Percentiles rank a stretch among this genome's conserved stretches.
Evolutionary conservation across 768 basidiomycete species (phyloP).

Genomic region (Filobasidium wieringae): DNA sequence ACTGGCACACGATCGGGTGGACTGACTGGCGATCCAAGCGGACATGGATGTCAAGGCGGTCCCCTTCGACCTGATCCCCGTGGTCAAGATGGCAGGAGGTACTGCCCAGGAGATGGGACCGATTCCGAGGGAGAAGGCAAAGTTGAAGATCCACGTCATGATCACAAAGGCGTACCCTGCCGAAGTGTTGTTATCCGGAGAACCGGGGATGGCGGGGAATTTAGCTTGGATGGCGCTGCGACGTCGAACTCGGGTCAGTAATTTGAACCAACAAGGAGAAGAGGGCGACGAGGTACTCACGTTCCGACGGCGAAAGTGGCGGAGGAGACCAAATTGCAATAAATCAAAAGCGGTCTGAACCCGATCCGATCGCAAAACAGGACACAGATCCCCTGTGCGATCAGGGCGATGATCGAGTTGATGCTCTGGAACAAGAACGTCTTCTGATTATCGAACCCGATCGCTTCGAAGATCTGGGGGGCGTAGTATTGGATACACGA

Average conservation of each 20-base stretch:
- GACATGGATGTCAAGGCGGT: slow-evolving; percentile 13
- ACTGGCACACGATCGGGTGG: neutral
- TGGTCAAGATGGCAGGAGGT: slow-evolving; percentile 12
- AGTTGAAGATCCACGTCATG: slow-evolving; percentile 17
- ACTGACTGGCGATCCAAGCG: slow-evolving; percentile 10
- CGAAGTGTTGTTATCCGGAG: slow-evolving; percentile 1
- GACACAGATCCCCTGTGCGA: slow-evolving; percentile 46
- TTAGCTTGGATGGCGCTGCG: slow-evolving; percentile 11
- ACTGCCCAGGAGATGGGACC: slow-evolving; percentile 11
- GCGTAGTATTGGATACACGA: slow-evolving; percentile 44
- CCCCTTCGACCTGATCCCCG: slow-evolving; percentile 13
- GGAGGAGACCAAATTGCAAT: slow-evolving; percentile 22
- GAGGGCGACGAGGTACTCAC: neutral
- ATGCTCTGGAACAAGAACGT: slow-evolving; percentile 45
- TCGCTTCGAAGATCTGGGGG: slow-evolving; percentile 26
- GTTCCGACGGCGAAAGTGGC: slow-evolving; percentile 26
- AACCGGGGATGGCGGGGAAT: slow-evolving; percentile 2
- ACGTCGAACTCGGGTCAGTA: neutral
- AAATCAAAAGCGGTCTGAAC: slow-evolving; percentile 25
- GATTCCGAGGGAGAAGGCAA: slow-evolving; percentile 8
- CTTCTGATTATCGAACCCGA: slow-evolving; percentile 44
- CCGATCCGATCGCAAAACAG: slow-evolving; percentile 41
- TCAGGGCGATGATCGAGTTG: slow-evolving; percentile 48
- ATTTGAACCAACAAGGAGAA: neutral
- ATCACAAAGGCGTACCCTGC: slow-evolving; percentile 13